A percentile compares a stretch with the other conserved stretches of the same genome.
phyloP scores from a whole-genome alignment of 2,329 filamentous ascomycete species.

The Boeremia lycopersici region DNA sequence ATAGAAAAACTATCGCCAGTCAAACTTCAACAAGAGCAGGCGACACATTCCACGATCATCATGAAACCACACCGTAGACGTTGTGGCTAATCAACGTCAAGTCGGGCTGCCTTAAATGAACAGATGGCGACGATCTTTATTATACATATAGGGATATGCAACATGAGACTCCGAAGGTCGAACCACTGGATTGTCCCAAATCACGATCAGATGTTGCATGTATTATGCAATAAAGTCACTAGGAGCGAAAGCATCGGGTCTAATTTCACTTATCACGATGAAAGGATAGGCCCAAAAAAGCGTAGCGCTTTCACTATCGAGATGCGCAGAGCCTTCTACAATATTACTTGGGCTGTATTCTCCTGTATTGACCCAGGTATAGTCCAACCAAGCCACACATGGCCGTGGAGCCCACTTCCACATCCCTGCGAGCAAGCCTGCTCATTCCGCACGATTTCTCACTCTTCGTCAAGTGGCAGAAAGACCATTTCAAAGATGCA shows the following conservation, averaged over 20 bases:
- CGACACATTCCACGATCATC: background rate
- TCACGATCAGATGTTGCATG: too few species aligned
- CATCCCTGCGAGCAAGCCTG: background rate
- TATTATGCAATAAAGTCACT: too few species aligned
- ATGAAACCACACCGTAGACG: background rate
- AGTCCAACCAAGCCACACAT: background rate
- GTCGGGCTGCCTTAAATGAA: background rate
- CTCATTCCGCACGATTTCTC: conserved; percentile 1
- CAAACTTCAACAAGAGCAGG: background rate
- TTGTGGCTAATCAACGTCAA: too few species aligned
- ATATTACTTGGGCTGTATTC: too few species aligned
- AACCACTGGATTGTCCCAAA: too few species aligned
- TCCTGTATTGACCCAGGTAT: too few species aligned
- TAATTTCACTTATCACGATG: too few species aligned
- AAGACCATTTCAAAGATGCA: background rate
- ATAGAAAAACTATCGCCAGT: background rate
- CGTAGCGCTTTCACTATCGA: too few species aligned
- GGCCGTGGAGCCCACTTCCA: background rate
- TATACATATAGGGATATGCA: background rate
- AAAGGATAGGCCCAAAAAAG: too few species aligned
- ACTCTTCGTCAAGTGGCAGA: conserved; percentile 7
- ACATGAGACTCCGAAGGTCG: too few species aligned
- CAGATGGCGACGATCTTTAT: background rate
- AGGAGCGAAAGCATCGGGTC: too few species aligned
- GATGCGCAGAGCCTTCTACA: too few species aligned